A percentile compares a stretch with the other conserved stretches of the same genome.
These are phyloP conservation scores for Neoboletus subvelutipes DNA, from an alignment of 768 basidiomycete species.

Conservation along the genomic window DNA sequence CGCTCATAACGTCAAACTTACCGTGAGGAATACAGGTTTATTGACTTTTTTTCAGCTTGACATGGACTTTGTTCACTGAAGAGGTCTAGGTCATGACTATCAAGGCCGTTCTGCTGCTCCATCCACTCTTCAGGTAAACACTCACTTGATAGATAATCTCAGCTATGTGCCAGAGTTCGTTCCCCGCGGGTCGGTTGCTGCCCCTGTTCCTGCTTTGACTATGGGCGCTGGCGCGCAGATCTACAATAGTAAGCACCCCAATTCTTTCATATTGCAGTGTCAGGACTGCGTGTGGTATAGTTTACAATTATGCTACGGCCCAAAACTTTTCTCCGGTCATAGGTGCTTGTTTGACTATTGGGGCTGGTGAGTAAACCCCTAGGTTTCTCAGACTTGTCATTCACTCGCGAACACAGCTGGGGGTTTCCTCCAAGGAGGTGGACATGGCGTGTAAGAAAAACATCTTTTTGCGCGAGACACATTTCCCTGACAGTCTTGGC, in stretches of 20 bases:
- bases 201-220: conserved; percentile 17
- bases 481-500: neutral
- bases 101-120: conserved; percentile 25
- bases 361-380: conserved; percentile 9
- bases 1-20: conserved; percentile 19
- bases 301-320: conserved; percentile 15
- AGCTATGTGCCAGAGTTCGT: conserved; percentile 18
- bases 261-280: neutral
- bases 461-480: neutral
- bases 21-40: conserved; percentile 25
- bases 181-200: conserved; percentile 15
- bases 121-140: conserved; percentile 25
- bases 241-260: conserved; percentile 7
- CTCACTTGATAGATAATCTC: conserved; percentile 16
- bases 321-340: conserved; percentile 18
- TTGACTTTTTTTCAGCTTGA: neutral
- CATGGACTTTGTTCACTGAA: neutral
- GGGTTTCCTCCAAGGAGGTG: conserved; percentile 51
- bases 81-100: conserved; percentile 20
- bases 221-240: conserved; percentile 21
- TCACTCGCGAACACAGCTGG: conserved; percentile 33
- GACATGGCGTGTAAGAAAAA: conserved; percentile 36
- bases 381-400: neutral
- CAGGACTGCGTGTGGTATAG: neutral
- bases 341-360: conserved; percentile 23